Evolutionary conservation across 1,139 yeast genomes (phyloP), one percentile per base, ranked within the genome.

Genomic region (Pichia cactophila): DNA sequence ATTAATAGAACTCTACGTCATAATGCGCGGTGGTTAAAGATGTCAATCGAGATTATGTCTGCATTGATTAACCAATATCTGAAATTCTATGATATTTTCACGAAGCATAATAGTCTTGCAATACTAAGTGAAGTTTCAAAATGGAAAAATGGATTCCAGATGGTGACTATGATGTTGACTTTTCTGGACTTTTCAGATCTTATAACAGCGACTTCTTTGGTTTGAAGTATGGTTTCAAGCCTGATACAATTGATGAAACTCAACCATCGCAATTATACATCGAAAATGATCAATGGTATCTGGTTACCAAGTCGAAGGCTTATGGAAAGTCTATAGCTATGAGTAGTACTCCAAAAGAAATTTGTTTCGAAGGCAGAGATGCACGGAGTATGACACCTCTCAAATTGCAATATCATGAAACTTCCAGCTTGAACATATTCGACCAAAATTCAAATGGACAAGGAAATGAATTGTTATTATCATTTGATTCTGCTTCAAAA

Each of bases 101-200:
- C 20, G 20, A 20, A 20, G 20, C 20, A 20, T 20, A 20, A 20
- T 20, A 20, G 20, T 20, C 20, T 20, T 20, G 20, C 20, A 20
- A 20, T 20, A 20, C 23, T 23, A 31, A 14, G 12, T 11, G 5
- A 31, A 10, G 5, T 31, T 11, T 11, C 7, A 16, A 38, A 8
- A 37, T 23, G 26, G 28, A 20, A 9, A n/a, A 38, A 11, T 33
- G 20, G 42, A 44, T 62, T 31, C 64, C 67, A 0, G 69, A 65
- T 54, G 68, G 68, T 2, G 68, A 65, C 44, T 65, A 64, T 44
- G 65, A 62, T n/a, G 44, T 65, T 29, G 67, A 63, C 39, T 42
- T 64, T 46, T 60, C 66, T 3, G 50, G 58, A 17, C 51, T 63
- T 14, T 58, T 62, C 42, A 44, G 54, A 8, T 47, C 53, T 1